phyloP scores from a whole-genome alignment of 768 basidiomycete species.

The Lepiota venenata region DNA sequence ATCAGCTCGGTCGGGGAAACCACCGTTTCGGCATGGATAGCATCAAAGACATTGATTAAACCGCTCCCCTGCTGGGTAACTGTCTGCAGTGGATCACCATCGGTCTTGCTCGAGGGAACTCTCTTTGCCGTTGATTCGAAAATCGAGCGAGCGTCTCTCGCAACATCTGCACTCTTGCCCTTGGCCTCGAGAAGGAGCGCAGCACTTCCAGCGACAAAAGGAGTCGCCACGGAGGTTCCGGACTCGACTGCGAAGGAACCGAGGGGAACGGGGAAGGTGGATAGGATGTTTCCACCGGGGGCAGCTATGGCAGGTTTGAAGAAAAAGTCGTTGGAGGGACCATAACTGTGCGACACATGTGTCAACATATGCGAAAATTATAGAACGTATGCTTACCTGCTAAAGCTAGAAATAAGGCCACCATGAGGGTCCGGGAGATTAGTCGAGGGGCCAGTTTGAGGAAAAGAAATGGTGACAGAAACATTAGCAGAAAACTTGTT shows the following conservation, averaged over 20 bases:
- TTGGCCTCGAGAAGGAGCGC: conserved; percentile 39
- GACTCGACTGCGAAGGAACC: conserved; percentile 38
- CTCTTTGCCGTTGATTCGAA: conserved; percentile 44
- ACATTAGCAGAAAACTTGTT: conserved; percentile 44
- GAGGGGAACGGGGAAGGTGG: conserved; percentile 38
- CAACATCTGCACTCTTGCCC: conserved; percentile 30
- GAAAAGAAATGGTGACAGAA: conserved; percentile 42
- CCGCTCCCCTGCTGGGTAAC: conserved; percentile 49
- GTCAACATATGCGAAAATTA: not conserved
- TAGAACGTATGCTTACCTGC: conserved; percentile 22
- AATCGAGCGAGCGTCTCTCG: conserved; percentile 25
- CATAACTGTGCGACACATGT: conserved; percentile 33
- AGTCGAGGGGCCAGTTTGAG: conserved; percentile 37
- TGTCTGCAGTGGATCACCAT: conserved; percentile 45
- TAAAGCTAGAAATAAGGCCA: conserved; percentile 54
- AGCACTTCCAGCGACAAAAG: conserved; percentile 41
- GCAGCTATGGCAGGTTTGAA: conserved; percentile 54
- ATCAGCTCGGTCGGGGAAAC: conserved; percentile 50
- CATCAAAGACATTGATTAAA: conserved; percentile 50
- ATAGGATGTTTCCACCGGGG: conserved; percentile 50
- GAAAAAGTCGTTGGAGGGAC: conserved; percentile 58
- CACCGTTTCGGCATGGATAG: conserved; percentile 44
- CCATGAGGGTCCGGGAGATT: conserved; percentile 47
- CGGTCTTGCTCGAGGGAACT: conserved; percentile 36
- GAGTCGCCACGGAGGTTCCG: conserved; percentile 44